Percentiles rank a stretch among this genome's conserved stretches.
phyloP scores from a whole-genome alignment of 345 rosid species.

The Syzygium aqueum region DNA sequence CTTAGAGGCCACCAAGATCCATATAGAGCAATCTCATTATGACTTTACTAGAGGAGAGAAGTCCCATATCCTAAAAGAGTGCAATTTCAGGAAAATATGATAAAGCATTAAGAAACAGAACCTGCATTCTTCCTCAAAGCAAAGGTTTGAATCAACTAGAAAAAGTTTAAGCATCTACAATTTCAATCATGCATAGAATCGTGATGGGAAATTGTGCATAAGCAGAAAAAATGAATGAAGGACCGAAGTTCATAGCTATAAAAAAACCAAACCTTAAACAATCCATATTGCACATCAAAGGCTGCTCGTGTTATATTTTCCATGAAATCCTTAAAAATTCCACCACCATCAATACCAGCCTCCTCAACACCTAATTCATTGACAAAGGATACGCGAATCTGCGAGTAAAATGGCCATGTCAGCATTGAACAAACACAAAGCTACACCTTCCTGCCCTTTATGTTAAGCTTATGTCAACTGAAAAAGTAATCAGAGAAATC shows the following conservation, averaged over 20 bases:
- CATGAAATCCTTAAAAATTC: slow-evolving; percentile 99
- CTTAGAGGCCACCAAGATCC: background rate
- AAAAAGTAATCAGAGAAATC: background rate
- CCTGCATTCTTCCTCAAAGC: background rate
- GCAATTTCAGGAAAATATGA: background rate
- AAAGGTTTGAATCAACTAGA: background rate
- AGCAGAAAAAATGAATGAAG: background rate
- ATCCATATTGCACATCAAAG: slow-evolving; percentile 93
- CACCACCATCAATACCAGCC: slow-evolving; percentile 99
- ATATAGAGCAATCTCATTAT: background rate
- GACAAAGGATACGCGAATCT: slow-evolving; percentile 94
- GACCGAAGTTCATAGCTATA: slow-evolving; percentile 4
- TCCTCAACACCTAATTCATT: slow-evolving; percentile 99
- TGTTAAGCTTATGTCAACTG: background rate
- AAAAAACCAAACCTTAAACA: slow-evolving; percentile 55
- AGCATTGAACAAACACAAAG: background rate
- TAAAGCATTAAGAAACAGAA: background rate
- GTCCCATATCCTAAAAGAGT: background rate
- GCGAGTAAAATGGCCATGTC: slow-evolving; percentile 7
- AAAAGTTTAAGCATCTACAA: background rate
- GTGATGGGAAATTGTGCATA: background rate
- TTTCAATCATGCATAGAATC: background rate
- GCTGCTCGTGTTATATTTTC: slow-evolving; percentile 97
- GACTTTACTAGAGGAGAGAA: background rate
- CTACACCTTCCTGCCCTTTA: background rate